phyloP scores from a whole-genome alignment of 805 yeast genomes.

The Metschnikowia rubicola region DNA sequence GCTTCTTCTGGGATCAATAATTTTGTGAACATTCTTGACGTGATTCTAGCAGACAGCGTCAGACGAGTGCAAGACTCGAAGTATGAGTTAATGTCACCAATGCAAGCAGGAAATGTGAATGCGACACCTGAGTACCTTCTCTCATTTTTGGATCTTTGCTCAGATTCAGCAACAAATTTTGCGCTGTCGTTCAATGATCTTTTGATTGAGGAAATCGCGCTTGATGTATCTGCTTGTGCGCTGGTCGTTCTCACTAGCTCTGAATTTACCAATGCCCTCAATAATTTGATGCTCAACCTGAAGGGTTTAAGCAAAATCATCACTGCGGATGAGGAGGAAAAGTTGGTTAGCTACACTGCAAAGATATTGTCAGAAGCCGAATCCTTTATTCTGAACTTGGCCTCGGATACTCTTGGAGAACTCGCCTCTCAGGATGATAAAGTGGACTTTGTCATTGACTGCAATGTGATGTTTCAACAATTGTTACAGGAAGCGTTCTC shows the following conservation, averaged over 20 bases:
- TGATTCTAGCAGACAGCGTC: slow-evolving; percentile 65
- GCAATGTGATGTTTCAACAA: slow-evolving; percentile 73
- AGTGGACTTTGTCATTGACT: slow-evolving; percentile 72
- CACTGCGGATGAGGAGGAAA: slow-evolving; percentile 52
- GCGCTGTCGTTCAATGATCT: slow-evolving; percentile 72
- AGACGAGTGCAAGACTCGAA: slow-evolving; percentile 69
- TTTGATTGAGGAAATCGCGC: slow-evolving; percentile 66
- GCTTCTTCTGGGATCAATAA: slow-evolving; percentile 49
- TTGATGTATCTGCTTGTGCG: slow-evolving; percentile 53
- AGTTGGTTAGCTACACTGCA: slow-evolving; percentile 46
- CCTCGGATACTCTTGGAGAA: slow-evolving; percentile 49
- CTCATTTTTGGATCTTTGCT: slow-evolving; percentile 66
- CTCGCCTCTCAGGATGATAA: slow-evolving; percentile 57
- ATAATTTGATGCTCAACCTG: slow-evolving; percentile 61
- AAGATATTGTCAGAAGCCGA: slow-evolving; percentile 60
- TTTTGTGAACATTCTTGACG: slow-evolving; percentile 57
- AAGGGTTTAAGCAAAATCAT: slow-evolving; percentile 65
- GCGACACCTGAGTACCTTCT: slow-evolving; percentile 67
- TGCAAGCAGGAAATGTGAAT: slow-evolving; percentile 78
- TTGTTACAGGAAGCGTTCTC: slow-evolving; percentile 55
- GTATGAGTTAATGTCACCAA: slow-evolving; percentile 70
- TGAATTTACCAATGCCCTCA: slow-evolving; percentile 56
- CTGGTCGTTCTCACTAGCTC: slow-evolving; percentile 61
- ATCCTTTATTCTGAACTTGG: slow-evolving; percentile 56
- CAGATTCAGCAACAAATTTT: slow-evolving; percentile 72